Conservation (phyloP, 768 basidiomycete species). For the Calocybe indica region DNA sequence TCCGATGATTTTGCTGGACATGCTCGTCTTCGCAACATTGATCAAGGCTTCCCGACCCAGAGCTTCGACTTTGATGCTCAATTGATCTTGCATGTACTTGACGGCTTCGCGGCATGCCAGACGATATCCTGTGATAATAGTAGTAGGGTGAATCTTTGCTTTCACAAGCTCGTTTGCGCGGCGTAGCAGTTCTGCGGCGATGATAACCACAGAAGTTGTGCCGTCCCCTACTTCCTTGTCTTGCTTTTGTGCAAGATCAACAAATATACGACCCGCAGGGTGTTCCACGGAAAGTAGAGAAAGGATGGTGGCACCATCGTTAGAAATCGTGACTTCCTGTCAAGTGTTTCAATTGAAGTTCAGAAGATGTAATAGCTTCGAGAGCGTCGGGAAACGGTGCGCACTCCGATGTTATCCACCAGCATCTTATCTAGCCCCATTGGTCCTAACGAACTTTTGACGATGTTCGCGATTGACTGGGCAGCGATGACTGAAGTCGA, state of each 20-base stretch:
- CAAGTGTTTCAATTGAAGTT: conserved; percentile 1
- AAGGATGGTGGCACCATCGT: conserved; percentile 99
- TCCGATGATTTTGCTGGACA: conserved; percentile 98
- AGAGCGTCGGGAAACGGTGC: conserved; percentile 20
- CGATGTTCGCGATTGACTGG: conserved; percentile 93
- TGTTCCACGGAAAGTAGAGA: conserved; percentile 91
- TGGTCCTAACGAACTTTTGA: conserved; percentile 94
- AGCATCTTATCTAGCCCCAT: conserved; percentile 96
- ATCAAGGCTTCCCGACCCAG: conserved; percentile 90
- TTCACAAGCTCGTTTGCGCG: conserved; percentile 98
- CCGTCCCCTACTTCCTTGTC: conserved; percentile 99
- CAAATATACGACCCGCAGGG: conserved; percentile 95
- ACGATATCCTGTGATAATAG: conserved; percentile 97
- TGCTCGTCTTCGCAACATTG: conserved; percentile 96
- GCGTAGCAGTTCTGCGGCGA: conserved; percentile 94
- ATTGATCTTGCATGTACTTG: conserved; percentile 95
- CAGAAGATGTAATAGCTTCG: conserved; percentile 1
- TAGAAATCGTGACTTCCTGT: conserved; percentile 98
- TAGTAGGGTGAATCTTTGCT: conserved; percentile 97
- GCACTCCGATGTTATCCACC: conserved; percentile 94
- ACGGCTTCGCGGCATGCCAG: conserved; percentile 97
- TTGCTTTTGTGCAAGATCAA: conserved; percentile 97
- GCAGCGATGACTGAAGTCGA: conserved; percentile 77
- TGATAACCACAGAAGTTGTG: conserved; percentile 96
- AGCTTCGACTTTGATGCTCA: conserved; percentile 89